Percentiles rank a stretch among this genome's conserved stretches.
phyloP scores from a whole-genome alignment of 2,329 filamentous ascomycete genomes.

The Colletotrichum trifolii region DNA sequence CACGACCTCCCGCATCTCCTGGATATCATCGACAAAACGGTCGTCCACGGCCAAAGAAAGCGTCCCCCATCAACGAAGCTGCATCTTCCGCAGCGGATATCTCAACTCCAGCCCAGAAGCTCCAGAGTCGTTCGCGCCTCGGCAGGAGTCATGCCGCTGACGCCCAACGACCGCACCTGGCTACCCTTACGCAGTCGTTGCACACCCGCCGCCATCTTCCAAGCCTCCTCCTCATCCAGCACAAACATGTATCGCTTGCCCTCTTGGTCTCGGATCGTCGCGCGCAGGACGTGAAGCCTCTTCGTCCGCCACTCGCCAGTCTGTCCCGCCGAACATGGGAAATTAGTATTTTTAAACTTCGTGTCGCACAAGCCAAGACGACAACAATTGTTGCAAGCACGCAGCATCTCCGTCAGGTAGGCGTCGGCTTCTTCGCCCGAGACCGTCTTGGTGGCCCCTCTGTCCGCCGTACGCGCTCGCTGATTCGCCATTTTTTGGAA shows the following conservation, averaged over 20 bases:
- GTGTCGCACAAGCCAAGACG: slow-evolving; percentile 62
- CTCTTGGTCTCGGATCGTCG: slow-evolving; percentile 73
- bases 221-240: slow-evolving; percentile 71
- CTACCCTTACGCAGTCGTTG: slow-evolving; percentile 70
- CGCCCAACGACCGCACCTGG: slow-evolving; percentile 68
- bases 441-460: slow-evolving; percentile 62
- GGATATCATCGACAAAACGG: slow-evolving; percentile 10
- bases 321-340: slow-evolving; percentile 53
- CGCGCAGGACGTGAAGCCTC: slow-evolving; percentile 71
- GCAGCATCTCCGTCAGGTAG: slow-evolving; percentile 71
- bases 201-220: slow-evolving; percentile 74
- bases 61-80: neutral
- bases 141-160: slow-evolving; percentile 64
- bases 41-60: neutral
- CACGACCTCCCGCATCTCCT: neutral
- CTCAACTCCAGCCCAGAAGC: slow-evolving; percentile 64
- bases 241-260: slow-evolving; percentile 75
- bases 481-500: slow-evolving; percentile 59
- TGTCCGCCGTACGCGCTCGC: slow-evolving; percentile 58
- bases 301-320: slow-evolving; percentile 65
- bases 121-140: slow-evolving; percentile 69
- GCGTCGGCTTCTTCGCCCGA: slow-evolving; percentile 74
- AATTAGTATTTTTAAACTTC: slow-evolving; percentile 56
- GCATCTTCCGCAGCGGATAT: neutral
- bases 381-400: slow-evolving; percentile 73